Evolutionary conservation across 2,329 filamentous ascomycete genomes (phyloP), one percentile per base, ranked within the genome.

Genomic region (Colletotrichum paranaense): DNA sequence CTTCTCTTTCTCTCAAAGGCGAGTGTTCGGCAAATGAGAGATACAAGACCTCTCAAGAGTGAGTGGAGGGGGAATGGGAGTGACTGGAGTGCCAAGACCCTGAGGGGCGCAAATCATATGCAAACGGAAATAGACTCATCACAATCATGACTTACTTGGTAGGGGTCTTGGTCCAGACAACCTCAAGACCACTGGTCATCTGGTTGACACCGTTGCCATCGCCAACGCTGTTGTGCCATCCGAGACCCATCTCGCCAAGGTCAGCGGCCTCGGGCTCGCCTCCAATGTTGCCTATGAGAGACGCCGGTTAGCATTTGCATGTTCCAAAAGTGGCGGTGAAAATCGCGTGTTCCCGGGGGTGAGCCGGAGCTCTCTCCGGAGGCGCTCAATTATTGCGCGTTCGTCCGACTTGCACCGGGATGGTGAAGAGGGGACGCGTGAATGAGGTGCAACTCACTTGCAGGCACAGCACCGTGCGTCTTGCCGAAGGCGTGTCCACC

Each of bases 401-500:
- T 16, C 9, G 38, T 62, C 19, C 19, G 53, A 2, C 35, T 5
- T 12, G 22, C 22, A 24, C 28, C 57, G 26, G 57, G 11, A 62
- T 53, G 3, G 16, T 19, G 38, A 42, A 42, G 38, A 19, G 14
- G 16, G 38, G 14, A 19, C 14, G 16, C 38, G 38, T 42, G 38
- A 1, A 56, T 30, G 59, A 14, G 38, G 26, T 32, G 26, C 12
- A 22, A 71, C 72, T 72, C 46, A 74, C 72, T 59, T 55, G 7
- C 26, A 52, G 62, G 32, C 14, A 73, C 93, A 38, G 93, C 93
- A 77, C 93, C 93, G 82, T 95, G 93, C 0, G 93, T 94, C 89
- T 95, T 95, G 78, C 93, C 93, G 77, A 95, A 94, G 30, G 90
- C 88, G 86, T 95, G 93, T 52, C 93, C 93, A 79, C 93, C 93